Evolutionary conservation across 2,329 filamentous ascomycete genomes (phyloP), one percentile per base, ranked within the genome.

Genomic region (Lasiodiplodia hormozganensis): DNA sequence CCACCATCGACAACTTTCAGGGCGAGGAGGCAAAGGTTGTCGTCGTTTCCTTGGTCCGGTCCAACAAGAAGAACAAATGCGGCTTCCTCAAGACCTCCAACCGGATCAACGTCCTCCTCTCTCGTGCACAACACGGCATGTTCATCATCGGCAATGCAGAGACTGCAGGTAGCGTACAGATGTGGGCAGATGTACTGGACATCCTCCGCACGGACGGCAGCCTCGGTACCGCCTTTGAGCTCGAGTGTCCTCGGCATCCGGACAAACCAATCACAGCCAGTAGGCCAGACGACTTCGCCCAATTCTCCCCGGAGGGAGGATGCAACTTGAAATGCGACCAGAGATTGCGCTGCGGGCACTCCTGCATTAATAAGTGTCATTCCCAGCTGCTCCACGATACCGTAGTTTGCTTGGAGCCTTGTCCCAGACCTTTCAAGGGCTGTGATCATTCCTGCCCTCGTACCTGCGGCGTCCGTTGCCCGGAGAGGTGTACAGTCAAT

Each of bases 1-100:
- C 90, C 0, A 93, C 89, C 0, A 85, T 93, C 0, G 90, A 92
- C 75, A 94, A 93, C 70, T 94, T 92, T 67, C 90, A 94, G 72
- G 92, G 91, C 0, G 91, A 94, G 74, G 91, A 94, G 73, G 89
- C 88, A 2, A 89, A 91, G 65, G 81, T 94, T 11, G 82, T 94
- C 0, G 81, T 94, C 3, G 81, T 94, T 0, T 92, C 89, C 0
- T 80, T 94, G 0, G 90, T 93, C 0, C 85, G 92, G 49, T 92
- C 90, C 78, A 94, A 94, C 71, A 70, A 76, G 0, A 72, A 85
- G 8, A 80, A 78, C 10, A 86, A 84, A 8, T 85, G 85, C 21
- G 92, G 91, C 0, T 94, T 94, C 69, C 80, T 94, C 1, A 85
- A 80, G 31, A 89, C 88, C 0, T 80, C 84, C 0, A 92, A 93